A percentile compares a stretch with the other conserved stretches of the same genome.
Conservation (phyloP, 2,329 filamentous ascomycete species). For the Pseudocercospora pini-densiflorae region DNA sequence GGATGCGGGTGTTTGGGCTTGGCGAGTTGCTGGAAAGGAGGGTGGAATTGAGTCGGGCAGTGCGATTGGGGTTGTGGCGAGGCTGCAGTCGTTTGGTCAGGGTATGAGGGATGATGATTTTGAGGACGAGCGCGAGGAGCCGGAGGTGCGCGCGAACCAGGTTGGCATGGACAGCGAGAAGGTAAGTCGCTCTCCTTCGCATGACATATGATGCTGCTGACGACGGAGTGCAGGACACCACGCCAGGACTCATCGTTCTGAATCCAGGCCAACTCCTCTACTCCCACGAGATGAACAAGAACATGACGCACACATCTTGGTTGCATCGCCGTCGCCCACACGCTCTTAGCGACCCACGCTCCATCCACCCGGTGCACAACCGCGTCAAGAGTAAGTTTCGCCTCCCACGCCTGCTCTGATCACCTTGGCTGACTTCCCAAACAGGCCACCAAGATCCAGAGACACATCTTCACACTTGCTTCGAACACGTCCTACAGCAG, state of each 20-base stretch:
- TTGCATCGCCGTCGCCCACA: conserved; percentile 62
- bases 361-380: conserved; percentile 62
- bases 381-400: conserved; percentile 50
- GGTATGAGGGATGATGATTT: not conserved
- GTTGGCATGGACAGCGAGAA: not conserved
- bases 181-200: conserved; percentile 1
- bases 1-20: conserved; percentile 75
- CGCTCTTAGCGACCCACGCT: conserved; percentile 62
- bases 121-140: not conserved
- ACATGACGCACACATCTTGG: conserved; percentile 65
- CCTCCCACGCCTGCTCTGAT: not conserved
- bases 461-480: conserved; percentile 70
- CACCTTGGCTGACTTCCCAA: conserved; percentile 2
- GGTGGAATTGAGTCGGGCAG: conserved; percentile 74
- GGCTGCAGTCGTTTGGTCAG: conserved; percentile 39
- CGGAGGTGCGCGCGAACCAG: not conserved
- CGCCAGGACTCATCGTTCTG: conserved; percentile 70
- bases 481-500: conserved; percentile 63
- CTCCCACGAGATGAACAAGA: conserved; percentile 66
- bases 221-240: conserved; percentile 30
- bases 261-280: conserved; percentile 80
- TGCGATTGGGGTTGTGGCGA: conserved; percentile 65
- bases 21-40: conserved; percentile 65
- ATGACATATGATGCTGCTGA: not conserved
- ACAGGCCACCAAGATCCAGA: conserved; percentile 58